Base-by-base conservation (phyloP, 768 basidiomycete genomes). In the Tephrocybe sp. region DNA sequence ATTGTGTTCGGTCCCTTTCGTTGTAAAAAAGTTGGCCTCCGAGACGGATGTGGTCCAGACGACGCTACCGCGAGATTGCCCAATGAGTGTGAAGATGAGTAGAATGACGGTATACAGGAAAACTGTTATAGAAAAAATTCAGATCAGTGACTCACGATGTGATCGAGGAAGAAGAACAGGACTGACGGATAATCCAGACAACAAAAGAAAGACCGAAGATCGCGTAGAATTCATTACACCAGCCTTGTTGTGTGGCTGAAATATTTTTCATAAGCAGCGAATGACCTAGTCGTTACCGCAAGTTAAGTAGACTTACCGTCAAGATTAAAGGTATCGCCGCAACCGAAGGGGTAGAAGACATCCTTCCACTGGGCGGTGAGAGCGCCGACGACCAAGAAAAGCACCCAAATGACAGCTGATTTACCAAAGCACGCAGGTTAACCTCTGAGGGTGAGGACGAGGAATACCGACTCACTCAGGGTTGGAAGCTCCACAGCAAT, bases 171-270 rank as follows among this genome's bases (percentile, higher is more conserved):
- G 13, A 3, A 5, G 36, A 23, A 13, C 14, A 41, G 16, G 3
- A 52, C 57, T 49, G 22, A 58, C 57, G 49, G 5, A 41, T 3
- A 11, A 58, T 48, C 57, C 57, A 60, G 16, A 19, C 48, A 19
- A 51, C 39, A 31, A 58, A 58, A 5, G 59, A 55, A 3, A 46
- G 3, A 22, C 51, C 59, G 43, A 59, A 45, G 22, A 60, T 58
- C 5, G 44, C 52, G 17, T 20, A 16, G 19, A 56, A 53, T 40
- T 60, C 50, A 12, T 36, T 32, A 34, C 59, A 60, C 36, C 45
- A 59, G 41, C 51, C 47, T 19, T 34, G 39, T 13, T 7, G 11
- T 17, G 0, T 12, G 4, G 32, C 57, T 56, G 3, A 13, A 36
- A 39, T 35, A 26, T 4, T 26, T 26, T 26, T 26, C 3, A 26